A percentile compares a stretch with the other conserved stretches of the same genome.
phyloP scores from a whole-genome alignment of 2,329 filamentous ascomycete genomes.

The Colletotrichum noveboracense region DNA sequence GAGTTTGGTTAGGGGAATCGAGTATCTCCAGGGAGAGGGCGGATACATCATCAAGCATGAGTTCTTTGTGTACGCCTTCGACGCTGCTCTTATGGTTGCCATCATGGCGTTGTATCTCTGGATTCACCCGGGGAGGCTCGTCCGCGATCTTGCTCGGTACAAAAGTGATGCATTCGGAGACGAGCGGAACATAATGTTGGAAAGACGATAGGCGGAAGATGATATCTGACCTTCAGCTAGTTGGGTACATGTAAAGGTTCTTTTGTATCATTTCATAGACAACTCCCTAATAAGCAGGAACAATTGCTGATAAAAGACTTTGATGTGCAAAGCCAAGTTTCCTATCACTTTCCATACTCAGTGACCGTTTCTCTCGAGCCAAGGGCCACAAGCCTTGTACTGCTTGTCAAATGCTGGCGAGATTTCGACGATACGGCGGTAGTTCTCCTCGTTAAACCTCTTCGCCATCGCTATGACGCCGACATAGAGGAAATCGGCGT shows the following conservation, averaged over 20 bases:
- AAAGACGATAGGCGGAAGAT: not conserved
- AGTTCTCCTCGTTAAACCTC: constrained; percentile 40
- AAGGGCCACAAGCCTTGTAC: constrained; percentile 7
- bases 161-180: not conserved
- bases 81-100: constrained; percentile 42
- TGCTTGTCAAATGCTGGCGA: not conserved
- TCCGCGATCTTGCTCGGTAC: constrained; percentile 4
- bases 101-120: constrained; percentile 36
- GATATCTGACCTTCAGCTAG: not conserved
- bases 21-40: constrained; percentile 21
- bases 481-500: constrained; percentile 64
- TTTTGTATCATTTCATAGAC: not conserved
- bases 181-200: not conserved
- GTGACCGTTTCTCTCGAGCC: not conserved
- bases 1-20: constrained; percentile 23
- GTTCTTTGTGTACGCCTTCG: constrained; percentile 46
- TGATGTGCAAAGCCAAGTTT: rapidly evolving
- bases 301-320: not conserved
- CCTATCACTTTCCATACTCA: not conserved
- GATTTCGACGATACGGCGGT: constrained; percentile 37
- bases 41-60: constrained; percentile 47
- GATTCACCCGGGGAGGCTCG: constrained; percentile 20
- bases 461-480: constrained; percentile 50
- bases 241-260: not conserved
- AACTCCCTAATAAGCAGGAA: not conserved